Conservation (phyloP, 1,139 yeast species). For the Pichia sp. region DNA sequence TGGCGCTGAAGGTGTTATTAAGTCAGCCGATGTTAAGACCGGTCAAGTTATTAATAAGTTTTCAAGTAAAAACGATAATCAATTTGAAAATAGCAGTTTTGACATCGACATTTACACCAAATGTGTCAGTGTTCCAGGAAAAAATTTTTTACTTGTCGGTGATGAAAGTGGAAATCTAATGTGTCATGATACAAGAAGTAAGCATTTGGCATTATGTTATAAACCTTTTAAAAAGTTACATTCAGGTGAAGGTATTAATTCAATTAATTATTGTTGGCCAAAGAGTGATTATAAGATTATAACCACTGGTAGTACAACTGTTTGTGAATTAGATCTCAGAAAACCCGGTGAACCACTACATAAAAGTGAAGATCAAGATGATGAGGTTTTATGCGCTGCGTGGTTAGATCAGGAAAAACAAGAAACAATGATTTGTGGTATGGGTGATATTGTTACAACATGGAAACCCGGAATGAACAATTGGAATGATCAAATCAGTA, state of each 20-base stretch:
- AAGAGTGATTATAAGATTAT: slow-evolving; percentile 76
- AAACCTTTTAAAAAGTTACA: slow-evolving; percentile 47
- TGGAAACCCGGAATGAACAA: slow-evolving; percentile 68
- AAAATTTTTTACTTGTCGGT: slow-evolving; percentile 65
- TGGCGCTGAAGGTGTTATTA: slow-evolving; percentile 76
- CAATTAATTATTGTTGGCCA: slow-evolving; percentile 60
- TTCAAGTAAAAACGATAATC: slow-evolving; percentile 13
- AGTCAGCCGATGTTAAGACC: slow-evolving; percentile 62
- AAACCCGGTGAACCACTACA: slow-evolving; percentile 42
- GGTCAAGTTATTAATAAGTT: slow-evolving; percentile 70
- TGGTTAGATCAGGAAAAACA: slow-evolving; percentile 59
- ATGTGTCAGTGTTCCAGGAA: slow-evolving; percentile 55
- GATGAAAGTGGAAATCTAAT: slow-evolving; percentile 69
- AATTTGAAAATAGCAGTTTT: slow-evolving; percentile 19
- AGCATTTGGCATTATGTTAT: slow-evolving; percentile 33
- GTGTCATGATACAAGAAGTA: slow-evolving; percentile 51
- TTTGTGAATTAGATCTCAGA: slow-evolving; percentile 73
- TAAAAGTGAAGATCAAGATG: slow-evolving; percentile 85
- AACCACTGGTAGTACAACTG: slow-evolving; percentile 76
- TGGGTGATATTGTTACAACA: slow-evolving; percentile 85
- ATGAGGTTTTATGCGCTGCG: slow-evolving; percentile 74
- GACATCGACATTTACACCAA: slow-evolving; percentile 46
- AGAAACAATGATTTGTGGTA: slow-evolving; percentile 57
- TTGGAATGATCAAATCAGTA: slow-evolving; percentile 71
- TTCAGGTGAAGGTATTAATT: slow-evolving; percentile 56